Percentiles rank a stretch among this genome's conserved stretches.
Conservation (phyloP, 768 basidiomycete species). For the Leucocoprinus leucothites region DNA sequence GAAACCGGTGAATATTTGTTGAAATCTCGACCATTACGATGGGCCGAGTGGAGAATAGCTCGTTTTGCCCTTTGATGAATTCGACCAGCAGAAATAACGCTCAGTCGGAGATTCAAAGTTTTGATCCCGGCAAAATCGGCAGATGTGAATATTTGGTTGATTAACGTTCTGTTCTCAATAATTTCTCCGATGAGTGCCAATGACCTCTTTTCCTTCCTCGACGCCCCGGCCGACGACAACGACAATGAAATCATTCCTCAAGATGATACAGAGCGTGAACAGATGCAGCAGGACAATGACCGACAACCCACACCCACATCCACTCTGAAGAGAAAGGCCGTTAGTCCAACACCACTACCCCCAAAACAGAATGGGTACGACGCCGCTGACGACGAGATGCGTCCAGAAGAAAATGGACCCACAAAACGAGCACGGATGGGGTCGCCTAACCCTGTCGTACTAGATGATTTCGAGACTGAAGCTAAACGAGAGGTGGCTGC, state of each 20-base stretch:
- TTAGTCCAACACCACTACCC: conserved; percentile 18
- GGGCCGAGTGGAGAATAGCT: no score
- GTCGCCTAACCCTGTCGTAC: conserved; percentile 69
- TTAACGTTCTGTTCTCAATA: not conserved
- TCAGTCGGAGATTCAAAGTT: not conserved
- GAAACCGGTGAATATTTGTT: no score
- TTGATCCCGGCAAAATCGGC: not conserved
- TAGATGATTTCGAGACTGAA: conserved; percentile 94
- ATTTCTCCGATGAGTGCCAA: conserved; percentile 37
- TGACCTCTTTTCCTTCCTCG: conserved; percentile 71
- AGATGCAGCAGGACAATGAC: conserved; percentile 27
- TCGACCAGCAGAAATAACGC: no score
- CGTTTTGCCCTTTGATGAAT: no score
- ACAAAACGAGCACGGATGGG: conserved; percentile 62
- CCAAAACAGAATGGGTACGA: conserved; percentile 18
- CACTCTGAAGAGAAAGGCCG: conserved; percentile 44
- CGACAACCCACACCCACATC: conserved; percentile 13
- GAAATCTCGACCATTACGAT: no score
- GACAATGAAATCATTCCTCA: conserved; percentile 20
- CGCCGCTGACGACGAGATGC: conserved; percentile 25
- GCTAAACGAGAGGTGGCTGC: conserved; percentile 90
- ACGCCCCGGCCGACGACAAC: conserved; percentile 38
- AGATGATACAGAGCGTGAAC: conserved; percentile 11
- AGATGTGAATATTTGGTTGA: not conserved
- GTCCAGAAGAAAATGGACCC: conserved; percentile 28